phyloP scores from a whole-genome alignment of 495 filamentous ascomycete genomes.

The Usnea hakonensis region DNA sequence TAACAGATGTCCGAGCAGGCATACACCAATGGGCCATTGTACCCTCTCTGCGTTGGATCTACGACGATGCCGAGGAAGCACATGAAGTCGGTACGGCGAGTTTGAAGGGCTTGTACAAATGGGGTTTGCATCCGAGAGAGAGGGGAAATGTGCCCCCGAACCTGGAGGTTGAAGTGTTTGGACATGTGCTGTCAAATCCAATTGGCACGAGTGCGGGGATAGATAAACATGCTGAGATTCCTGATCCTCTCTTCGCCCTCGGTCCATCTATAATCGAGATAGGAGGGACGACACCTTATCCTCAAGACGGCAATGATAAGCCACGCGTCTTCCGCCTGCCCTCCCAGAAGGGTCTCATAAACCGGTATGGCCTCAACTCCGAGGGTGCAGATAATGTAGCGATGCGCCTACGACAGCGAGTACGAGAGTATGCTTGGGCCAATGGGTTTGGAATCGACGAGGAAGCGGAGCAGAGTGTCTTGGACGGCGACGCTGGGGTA shows the following conservation, averaged over 20 bases:
- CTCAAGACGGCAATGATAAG: slow-evolving; percentile 78
- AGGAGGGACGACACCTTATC: slow-evolving; percentile 76
- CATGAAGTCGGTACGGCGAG: slow-evolving; percentile 66
- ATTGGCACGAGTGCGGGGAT: slow-evolving; percentile 88
- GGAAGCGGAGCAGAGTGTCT: slow-evolving; percentile 57
- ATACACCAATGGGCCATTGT: slow-evolving; percentile 76
- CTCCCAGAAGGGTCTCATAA: slow-evolving; percentile 76
- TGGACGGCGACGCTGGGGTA: slow-evolving; percentile 59
- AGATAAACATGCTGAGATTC: slow-evolving; percentile 87
- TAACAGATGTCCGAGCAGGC: slow-evolving; percentile 84
- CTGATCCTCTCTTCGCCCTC: slow-evolving; percentile 69
- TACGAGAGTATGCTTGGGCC: slow-evolving; percentile 64
- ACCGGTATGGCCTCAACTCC: slow-evolving; percentile 91
- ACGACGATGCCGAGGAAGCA: slow-evolving; percentile 82
- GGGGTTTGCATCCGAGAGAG: slow-evolving; percentile 65
- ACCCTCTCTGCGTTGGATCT: slow-evolving; percentile 61
- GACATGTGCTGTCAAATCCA: slow-evolving; percentile 68
- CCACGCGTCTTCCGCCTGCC: slow-evolving; percentile 83
- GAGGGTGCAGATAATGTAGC: slow-evolving; percentile 83
- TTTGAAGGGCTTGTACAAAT: slow-evolving; percentile 48
- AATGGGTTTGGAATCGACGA: slow-evolving; percentile 57
- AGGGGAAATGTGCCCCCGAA: slow-evolving; percentile 50
- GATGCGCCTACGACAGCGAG: slow-evolving; percentile 64
- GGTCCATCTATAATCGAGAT: slow-evolving; percentile 83
- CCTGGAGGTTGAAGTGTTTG: slow-evolving; percentile 62